Evolutionary conservation across 306 rosid species (phyloP), one percentile per base, ranked within the genome.

Genomic region (Hylodesmum podocarpum): DNA sequence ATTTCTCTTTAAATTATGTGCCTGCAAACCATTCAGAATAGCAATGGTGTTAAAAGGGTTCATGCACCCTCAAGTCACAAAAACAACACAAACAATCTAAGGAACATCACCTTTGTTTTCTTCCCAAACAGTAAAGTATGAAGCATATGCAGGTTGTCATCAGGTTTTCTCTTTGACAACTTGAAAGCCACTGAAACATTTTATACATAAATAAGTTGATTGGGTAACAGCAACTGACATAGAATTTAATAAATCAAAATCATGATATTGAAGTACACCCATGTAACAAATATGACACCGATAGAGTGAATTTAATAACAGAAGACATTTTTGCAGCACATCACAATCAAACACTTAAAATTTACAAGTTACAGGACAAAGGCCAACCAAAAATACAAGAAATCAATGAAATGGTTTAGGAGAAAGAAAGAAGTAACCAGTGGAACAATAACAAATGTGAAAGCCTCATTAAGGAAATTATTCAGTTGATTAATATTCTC

Each of bases 141-240:
- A 74, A 96, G 93, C 12, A 88, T 49, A 16, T 96, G 98, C 72
- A 96, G 90, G 79, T 85, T 93, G 66, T 96, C 98, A 81, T 96
- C 98, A 25, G 90, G 80, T 84, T 93, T 93, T 86, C 99, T 88
- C 96, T 96, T 96, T 0, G 96, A 89, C 82, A 96, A 76, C 87
- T 93, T 96, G 91, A 87, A 96, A 63, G 97, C 91, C 88, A 96
- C 99, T 96, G 89, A 81, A 91, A 84, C 68, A 89, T 59, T 80
- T 88, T 31, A 64, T 50, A 77, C 66, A 67, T 11, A 71, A 78
- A 78, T 75, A 41, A 66, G 55, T 65, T 74, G 66, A 66, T 71
- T 47, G 46, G 27, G 51, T 12, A 69, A 76, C 53, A 67, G n/a
- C n/a, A n/a, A n/a, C n/a, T n/a, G n/a, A n/a, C n/a, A n/a, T n/a